A percentile compares a stretch with the other conserved stretches of the same genome.
These are phyloP conservation scores for Piromyces finnis DNA, from an alignment of 192 early-diverging fungal genomes.

Conservation along the genomic window DNA sequence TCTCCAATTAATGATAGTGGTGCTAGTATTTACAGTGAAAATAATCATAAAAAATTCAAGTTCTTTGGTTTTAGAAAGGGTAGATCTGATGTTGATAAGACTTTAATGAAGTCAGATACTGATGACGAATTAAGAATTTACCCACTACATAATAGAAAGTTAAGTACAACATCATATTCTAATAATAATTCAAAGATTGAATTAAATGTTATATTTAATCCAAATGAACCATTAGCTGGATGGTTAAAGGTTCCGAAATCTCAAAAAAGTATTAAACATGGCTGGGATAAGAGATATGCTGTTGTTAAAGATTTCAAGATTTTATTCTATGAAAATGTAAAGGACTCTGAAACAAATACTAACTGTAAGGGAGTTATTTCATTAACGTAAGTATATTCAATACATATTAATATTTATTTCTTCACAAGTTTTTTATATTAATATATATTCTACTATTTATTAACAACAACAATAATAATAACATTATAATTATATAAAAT, in stretches of 20 bases:
- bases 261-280: not conserved
- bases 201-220: not conserved
- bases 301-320: not conserved
- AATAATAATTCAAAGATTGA: not conserved
- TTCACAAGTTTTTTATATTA: too few species aligned
- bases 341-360: not conserved
- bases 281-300: not conserved
- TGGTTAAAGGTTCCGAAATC: not conserved
- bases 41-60: not conserved
- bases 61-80: not conserved
- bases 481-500: not conserved
- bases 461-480: too few species aligned
- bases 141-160: not conserved
- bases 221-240: not conserved
- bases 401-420: too few species aligned
- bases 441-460: too few species aligned
- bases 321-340: not conserved
- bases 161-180: not conserved
- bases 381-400: not conserved
- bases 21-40: not conserved
- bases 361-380: not conserved
- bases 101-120: not conserved
- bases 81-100: not conserved
- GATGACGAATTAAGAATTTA: not conserved
- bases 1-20: not conserved